A percentile compares a stretch with the other conserved stretches of the same genome.
Conservation (phyloP, 2,329 filamentous ascomycete genomes). For the Colletotrichum liriopes region DNA sequence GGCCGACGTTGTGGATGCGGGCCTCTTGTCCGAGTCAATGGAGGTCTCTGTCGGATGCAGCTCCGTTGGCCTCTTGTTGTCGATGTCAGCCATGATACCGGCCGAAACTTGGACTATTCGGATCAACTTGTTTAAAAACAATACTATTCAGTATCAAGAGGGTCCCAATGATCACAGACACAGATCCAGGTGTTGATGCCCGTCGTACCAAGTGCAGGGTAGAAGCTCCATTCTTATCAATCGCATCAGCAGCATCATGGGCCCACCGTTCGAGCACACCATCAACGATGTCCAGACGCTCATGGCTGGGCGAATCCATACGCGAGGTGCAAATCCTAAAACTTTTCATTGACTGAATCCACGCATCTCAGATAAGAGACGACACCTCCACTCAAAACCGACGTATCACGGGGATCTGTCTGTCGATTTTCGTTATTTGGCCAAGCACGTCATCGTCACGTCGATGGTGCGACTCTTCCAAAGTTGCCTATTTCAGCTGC, state of each 20-base stretch:
- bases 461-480: slow-evolving; percentile 19
- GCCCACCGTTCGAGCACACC: slow-evolving; percentile 13
- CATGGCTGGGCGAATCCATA: background rate
- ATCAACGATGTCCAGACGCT: background rate
- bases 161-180: background rate
- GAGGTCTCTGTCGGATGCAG: background rate
- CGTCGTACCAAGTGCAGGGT: no score
- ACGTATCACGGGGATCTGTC: slow-evolving; percentile 17
- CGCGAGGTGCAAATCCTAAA: slow-evolving; percentile 1
- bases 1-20: slow-evolving; percentile 1
- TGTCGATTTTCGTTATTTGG: background rate
- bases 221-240: slow-evolving; percentile 3
- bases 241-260: background rate
- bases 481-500: background rate
- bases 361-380: slow-evolving; percentile 26
- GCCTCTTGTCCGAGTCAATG: background rate
- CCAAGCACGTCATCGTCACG: slow-evolving; percentile 30
- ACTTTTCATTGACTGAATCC: slow-evolving; percentile 9
- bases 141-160: background rate
- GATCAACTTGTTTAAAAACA: no score
- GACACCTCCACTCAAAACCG: background rate
- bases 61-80: background rate
- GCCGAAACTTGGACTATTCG: no score
- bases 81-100: slow-evolving; percentile 12
- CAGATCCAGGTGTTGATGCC: background rate